These are phyloP conservation scores for Hyphodiscus sp. DNA, from an alignment of 2,329 filamentous ascomycete species.

Conservation along the genomic window DNA sequence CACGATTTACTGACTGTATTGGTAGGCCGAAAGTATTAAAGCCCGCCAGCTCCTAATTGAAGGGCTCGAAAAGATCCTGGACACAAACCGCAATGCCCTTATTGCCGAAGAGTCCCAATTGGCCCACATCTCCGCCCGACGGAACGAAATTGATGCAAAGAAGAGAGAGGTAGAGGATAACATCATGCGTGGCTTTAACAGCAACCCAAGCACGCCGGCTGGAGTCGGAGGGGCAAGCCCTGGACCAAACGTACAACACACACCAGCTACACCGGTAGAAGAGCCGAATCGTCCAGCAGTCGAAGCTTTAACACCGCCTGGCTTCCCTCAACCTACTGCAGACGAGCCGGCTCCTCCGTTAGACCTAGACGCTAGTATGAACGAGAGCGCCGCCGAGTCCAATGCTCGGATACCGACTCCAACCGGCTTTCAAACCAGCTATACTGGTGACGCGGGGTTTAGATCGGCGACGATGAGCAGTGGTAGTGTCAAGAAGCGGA, in stretches of 20 bases:
- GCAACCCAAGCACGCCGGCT: slow-evolving; percentile 43
- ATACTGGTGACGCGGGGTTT: slow-evolving; percentile 21
- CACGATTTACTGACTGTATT: not conserved
- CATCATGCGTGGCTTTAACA: slow-evolving; percentile 76
- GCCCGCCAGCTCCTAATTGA: slow-evolving; percentile 71
- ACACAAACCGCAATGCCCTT: slow-evolving; percentile 64
- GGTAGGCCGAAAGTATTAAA: slow-evolving; percentile 70
- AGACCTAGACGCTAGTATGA: slow-evolving; percentile 25
- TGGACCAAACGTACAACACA: slow-evolving; percentile 21
- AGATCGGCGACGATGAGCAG: slow-evolving; percentile 20
- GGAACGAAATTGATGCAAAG: slow-evolving; percentile 67
- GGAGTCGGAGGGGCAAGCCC: slow-evolving; percentile 38
- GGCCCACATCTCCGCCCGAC: slow-evolving; percentile 59
- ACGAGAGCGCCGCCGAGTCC: slow-evolving; percentile 6
- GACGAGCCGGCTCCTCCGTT: slow-evolving; percentile 29
- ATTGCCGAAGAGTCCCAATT: slow-evolving; percentile 61
- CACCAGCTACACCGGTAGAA: slow-evolving; percentile 38
- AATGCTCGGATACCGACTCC: slow-evolving; percentile 1
- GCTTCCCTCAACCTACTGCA: slow-evolving; percentile 41
- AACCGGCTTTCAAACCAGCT: not conserved
- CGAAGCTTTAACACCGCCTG: slow-evolving; percentile 80
- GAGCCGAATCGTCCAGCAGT: slow-evolving; percentile 72
- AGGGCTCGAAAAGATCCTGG: slow-evolving; percentile 76
- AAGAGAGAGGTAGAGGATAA: slow-evolving; percentile 85
- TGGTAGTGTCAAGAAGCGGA: slow-evolving; percentile 39